Percentiles rank a stretch among this genome's conserved stretches.
Evolutionary conservation across 371 early-diverging fungal species (phyloP).

Genomic region (Actinomortierella ambigua): DNA sequence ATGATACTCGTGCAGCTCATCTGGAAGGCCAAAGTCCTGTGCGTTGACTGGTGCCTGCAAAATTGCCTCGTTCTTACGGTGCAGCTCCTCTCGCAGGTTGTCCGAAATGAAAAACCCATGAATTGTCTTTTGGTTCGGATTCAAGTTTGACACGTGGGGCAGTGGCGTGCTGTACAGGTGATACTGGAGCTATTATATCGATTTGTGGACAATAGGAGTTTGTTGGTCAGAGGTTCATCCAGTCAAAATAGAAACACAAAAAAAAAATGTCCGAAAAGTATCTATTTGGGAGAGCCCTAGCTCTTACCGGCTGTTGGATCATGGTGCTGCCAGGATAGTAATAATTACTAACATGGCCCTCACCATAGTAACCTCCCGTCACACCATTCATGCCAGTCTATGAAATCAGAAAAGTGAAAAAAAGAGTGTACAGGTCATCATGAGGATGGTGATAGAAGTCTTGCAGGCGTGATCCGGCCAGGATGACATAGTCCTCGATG

Average conservation of each 20-base stretch:
- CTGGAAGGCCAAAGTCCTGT: slow-evolving; percentile 65
- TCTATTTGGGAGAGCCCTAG: slow-evolving; percentile 20
- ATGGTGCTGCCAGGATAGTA: slow-evolving; percentile 40
- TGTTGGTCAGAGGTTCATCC: not conserved
- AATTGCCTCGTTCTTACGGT: slow-evolving; percentile 71
- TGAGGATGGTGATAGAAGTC: too few species aligned
- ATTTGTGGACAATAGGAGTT: not conserved
- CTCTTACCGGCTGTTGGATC: slow-evolving; percentile 43
- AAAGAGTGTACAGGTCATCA: too few species aligned
- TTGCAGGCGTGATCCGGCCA: too few species aligned
- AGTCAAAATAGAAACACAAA: not conserved
- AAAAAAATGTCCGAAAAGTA: slow-evolving; percentile 24
- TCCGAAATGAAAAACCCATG: slow-evolving; percentile 87
- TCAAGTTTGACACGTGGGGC: slow-evolving; percentile 73
- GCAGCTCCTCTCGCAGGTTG: slow-evolving; percentile 76
- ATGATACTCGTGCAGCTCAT: slow-evolving; percentile 81
- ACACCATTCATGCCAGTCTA: too few species aligned
- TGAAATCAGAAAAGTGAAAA: too few species aligned
- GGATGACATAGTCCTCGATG: too few species aligned
- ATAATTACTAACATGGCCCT: slow-evolving; percentile 24
- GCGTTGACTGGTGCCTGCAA: slow-evolving; percentile 60
- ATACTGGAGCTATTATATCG: slow-evolving; percentile 62
- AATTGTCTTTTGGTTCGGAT: slow-evolving; percentile 76
- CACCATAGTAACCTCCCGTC: slow-evolving; percentile 29
- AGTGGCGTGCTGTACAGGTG: slow-evolving; percentile 76